Base-by-base conservation (phyloP, 768 basidiomycete genomes). In the Auriculariales sp. region DNA sequence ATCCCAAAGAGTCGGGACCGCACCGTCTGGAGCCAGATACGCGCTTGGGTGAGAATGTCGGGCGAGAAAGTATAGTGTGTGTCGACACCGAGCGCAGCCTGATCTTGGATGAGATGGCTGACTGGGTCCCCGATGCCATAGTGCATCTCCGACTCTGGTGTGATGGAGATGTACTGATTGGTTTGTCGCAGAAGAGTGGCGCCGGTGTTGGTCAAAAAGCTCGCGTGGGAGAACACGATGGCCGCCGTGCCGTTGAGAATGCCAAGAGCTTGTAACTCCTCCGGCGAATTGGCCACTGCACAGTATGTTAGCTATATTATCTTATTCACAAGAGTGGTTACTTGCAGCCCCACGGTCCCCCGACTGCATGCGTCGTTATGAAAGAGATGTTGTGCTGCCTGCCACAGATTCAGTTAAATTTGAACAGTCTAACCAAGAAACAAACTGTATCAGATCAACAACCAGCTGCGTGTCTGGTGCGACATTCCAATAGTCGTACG, bases 41-140 rank as follows among this genome's bases (percentile, higher is more conserved):
- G 17, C 22, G 39, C 39, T 25, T 44, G 39, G 14, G 22, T 25
- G 17, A 44, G 22, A 19, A 44, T 24, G 39, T 44, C 39, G 5
- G 39, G 22, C 22, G 14, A n/a, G 39, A 44, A 44, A 5, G 39
- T n/a, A 25, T 11, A 44, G 15, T 44, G 39, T 25, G 39, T 44
- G 39, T 44, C 39, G 39, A 44, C 39, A 11, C 39, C 39, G 14
- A 44, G 19, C 39, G 39, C 15, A 19, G 39, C 39, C 4, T 44
- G 39, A 19, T 44, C 39, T 5, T n/a, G 39, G 39, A 44, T n/a
- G 39, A 44, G 39, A 44, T 44, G 39, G 39, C 39, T 44, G 39
- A 22, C 22, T 15, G 39, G 39, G 5, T 44, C 22, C 22, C 27
- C 39, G 22, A 24, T 19, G 14, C 39, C 39, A 25, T 44, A 44